Percentiles rank a stretch among this genome's conserved stretches.
phyloP scores from a whole-genome alignment of 2,329 filamentous ascomycete genomes.

The Neonectria ditissima region DNA sequence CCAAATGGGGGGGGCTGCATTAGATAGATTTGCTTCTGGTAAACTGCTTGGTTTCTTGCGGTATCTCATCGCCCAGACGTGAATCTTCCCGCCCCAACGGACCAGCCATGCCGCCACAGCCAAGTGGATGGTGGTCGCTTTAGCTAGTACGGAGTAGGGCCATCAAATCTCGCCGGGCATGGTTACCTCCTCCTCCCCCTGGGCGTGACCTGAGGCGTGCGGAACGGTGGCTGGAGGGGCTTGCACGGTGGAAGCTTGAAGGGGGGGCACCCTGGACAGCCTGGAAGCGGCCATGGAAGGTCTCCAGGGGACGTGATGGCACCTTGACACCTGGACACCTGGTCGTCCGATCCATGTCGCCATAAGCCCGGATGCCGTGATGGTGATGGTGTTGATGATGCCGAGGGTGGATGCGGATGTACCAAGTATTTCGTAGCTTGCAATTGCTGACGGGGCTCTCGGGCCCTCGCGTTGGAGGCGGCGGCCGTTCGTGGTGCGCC shows the following conservation, averaged over 20 bases:
- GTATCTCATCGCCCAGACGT: not conserved
- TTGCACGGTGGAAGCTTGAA: conserved; percentile 6
- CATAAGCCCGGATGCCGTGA: conserved; percentile 18
- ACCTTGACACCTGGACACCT: not conserved
- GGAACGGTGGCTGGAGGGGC: conserved; percentile 22
- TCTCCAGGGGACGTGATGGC: not conserved
- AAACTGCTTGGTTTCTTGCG: not conserved
- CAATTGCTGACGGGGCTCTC: not conserved
- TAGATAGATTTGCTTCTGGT: conserved; percentile 12
- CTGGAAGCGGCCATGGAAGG: conserved; percentile 11
- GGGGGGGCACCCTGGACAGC: not conserved
- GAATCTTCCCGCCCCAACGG: conserved; percentile 1
- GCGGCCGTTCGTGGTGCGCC: conserved; percentile 9
- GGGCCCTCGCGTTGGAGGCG: not conserved
- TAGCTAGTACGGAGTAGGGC: not conserved
- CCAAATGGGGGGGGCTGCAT: conserved; percentile 4
- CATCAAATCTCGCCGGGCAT: conserved; percentile 3
- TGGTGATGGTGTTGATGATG: conserved; percentile 10
- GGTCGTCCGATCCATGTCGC: conserved; percentile 8
- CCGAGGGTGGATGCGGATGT: too few species aligned
- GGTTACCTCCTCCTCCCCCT: not conserved
- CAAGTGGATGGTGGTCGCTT: not conserved
- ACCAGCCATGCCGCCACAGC: not conserved
- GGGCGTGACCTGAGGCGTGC: conserved; percentile 23
- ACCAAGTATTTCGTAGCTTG: too few species aligned